Evolutionary conservation across 225 moss, liverwort and hornwort species (phyloP), one percentile per base, ranked within the genome.

Genomic region (Lunularia cruciata): DNA sequence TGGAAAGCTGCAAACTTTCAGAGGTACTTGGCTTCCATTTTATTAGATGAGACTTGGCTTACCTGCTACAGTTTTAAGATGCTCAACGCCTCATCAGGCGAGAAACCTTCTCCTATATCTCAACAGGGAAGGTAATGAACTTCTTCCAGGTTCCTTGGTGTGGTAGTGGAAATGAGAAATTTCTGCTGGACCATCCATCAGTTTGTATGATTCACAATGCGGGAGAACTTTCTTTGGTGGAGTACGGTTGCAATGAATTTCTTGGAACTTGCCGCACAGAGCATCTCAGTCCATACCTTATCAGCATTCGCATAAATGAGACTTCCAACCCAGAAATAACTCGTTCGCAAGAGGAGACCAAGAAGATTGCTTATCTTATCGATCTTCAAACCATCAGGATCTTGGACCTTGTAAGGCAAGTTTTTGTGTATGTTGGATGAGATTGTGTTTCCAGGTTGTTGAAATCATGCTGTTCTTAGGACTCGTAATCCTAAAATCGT

Each of bases 161-260:
- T 45, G 95, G 87, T 33, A 83, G 87, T 47, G 95, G 95, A 35
- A 85, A 89, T 15, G 95, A 96, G 63, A 85, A 75, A 40, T 96
- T 89, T 78, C 52, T 96, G 49, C 78, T 96, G n/a, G 87, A 96
- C 71, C 79, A 87, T 71, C 88, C 95, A 0, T 79, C 77, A 0
- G 85, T 87, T 49, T 96, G 90, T 81, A 92, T 96, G 95, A 81
- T 96, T 55, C 85, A 96, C 76, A 87, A 92, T 72, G 95, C 89
- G 9, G 95, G 95, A 32, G 95, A 96, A 68, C 80, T 96, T 40
- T 86, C 89, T 3, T 62, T 96, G 8, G 90, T 96, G 48, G 95
- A 92, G 60, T 96, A 96, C 76, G 95, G 95, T 14, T 85, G 90
- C 80, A 96, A 90, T 65, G 90, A 90, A 75, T 80, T 92, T n/a